Percentiles rank a stretch among this genome's conserved stretches.
Conservation (phyloP, 108 stramenopile species). For the Nannochloropsis gaditana region DNA sequence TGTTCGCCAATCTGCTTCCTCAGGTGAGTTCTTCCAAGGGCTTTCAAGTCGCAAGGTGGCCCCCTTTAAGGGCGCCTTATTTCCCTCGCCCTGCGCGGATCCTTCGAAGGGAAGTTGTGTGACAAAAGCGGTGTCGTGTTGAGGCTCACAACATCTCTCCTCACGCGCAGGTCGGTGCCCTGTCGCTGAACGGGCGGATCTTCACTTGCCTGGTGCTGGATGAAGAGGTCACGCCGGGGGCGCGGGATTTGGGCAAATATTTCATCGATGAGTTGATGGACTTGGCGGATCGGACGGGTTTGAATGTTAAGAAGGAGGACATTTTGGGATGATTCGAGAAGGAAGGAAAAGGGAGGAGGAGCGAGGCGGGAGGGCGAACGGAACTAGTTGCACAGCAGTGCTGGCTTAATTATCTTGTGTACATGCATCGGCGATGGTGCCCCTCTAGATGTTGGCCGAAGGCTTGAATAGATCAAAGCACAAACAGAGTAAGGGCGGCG, state of each 20-base stretch:
- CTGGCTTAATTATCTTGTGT: too few species aligned
- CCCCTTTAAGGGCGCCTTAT: not conserved
- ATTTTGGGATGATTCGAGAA: not conserved
- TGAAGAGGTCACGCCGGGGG: not conserved
- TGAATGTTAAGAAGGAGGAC: constrained; percentile 21
- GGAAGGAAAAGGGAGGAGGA: not conserved
- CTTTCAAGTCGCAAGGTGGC: not conserved
- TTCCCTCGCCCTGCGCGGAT: not conserved
- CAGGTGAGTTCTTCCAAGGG: constrained; percentile 14
- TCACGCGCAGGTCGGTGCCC: not conserved
- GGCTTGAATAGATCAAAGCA: too few species aligned
- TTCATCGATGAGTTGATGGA: constrained; percentile 21
- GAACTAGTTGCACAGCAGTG: too few species aligned
- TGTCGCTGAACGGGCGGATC: not conserved
- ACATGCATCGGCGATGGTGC: too few species aligned
- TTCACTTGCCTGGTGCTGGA: not conserved
- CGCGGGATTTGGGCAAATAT: not conserved
- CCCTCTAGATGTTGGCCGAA: too few species aligned
- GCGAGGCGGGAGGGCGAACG: not conserved
- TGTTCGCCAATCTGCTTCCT: constrained; percentile 54
- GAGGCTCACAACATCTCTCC: not conserved
- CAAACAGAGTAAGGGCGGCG: too few species aligned
- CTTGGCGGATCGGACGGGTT: not conserved
- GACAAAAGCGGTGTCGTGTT: not conserved
- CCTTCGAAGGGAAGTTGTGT: not conserved